A percentile compares a stretch with the other conserved stretches of the same genome.
Evolutionary conservation across 2,329 filamentous ascomycete species (phyloP).

Genomic region (Stachybotrys echinatus): DNA sequence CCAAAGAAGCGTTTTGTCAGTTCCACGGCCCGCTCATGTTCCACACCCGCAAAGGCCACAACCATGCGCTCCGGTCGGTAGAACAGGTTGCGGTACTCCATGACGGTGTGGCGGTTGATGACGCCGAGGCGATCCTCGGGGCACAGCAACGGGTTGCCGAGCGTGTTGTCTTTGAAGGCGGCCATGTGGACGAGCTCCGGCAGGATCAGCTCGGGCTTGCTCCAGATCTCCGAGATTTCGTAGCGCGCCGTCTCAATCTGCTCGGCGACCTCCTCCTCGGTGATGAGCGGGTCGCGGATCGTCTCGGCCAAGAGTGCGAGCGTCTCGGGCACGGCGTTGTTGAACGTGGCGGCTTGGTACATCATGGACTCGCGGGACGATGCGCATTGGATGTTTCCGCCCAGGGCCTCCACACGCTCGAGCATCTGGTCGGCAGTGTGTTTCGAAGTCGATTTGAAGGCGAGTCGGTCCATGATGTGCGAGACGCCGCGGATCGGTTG

Average conservation of each 20-base stretch:
- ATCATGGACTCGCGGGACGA: slow-evolving; percentile 94
- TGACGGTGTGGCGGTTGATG: slow-evolving; percentile 70
- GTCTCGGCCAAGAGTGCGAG: slow-evolving; percentile 87
- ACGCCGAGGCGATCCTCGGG: slow-evolving; percentile 72
- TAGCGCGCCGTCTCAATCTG: slow-evolving; percentile 91
- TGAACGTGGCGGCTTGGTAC: slow-evolving; percentile 99
- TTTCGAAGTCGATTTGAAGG: slow-evolving; percentile 81
- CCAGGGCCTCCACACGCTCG: slow-evolving; percentile 79
- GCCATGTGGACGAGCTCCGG: slow-evolving; percentile 94
- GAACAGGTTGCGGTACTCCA: slow-evolving; percentile 76
- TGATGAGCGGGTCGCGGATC: slow-evolving; percentile 79
- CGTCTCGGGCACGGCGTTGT: slow-evolving; percentile 78
- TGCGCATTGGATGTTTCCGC: slow-evolving; percentile 95
- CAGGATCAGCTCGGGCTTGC: slow-evolving; percentile 91
- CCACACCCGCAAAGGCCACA: slow-evolving; percentile 88
- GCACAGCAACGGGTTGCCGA: slow-evolving; percentile 89
- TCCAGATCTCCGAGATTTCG: slow-evolving; percentile 96
- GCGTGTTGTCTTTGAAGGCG: slow-evolving; percentile 91
- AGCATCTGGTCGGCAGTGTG: slow-evolving; percentile 79
- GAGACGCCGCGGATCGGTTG: slow-evolving; percentile 79
- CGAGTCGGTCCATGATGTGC: slow-evolving; percentile 92
- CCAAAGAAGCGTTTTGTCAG: slow-evolving; percentile 85
- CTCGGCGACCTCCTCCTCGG: slow-evolving; percentile 77
- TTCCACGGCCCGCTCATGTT: slow-evolving; percentile 73
- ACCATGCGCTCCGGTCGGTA: slow-evolving; percentile 90